Evolutionary conservation across 2,329 filamentous ascomycete species (phyloP), one percentile per base, ranked within the genome.

Genomic region (Sporothrix globosa): DNA sequence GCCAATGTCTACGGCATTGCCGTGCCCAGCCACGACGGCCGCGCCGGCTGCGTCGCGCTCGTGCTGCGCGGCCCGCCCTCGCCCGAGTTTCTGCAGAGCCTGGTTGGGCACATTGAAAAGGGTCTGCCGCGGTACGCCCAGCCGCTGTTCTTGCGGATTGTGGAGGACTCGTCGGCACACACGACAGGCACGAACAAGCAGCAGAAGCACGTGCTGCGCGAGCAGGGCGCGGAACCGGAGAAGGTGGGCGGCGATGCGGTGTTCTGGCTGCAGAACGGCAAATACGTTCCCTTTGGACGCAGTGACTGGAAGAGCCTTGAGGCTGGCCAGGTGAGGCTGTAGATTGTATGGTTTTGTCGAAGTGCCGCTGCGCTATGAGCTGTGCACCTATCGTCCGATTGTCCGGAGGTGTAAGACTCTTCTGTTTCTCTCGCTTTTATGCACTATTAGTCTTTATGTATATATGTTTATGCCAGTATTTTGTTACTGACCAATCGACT

Each of bases 151-250:
- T 78, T 97, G 63, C 85, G 93, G 14, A 80, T 93, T 6, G 85
- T 90, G 9, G 83, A 81, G 34, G 84, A 86, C 34, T 80, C 85
- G 60, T 79, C 81, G 3, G 84, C 88, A 74, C 87, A 91, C 76
- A 84, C 88, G 0, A 97, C 93, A 4, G 92, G 93, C 0, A 97
- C 93, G 63, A 91, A 93, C 76, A 97, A 97, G 83, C 92, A 96
- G 81, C 91, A 94, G 80, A 97, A 97, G 80, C 87, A 91, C 73
- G 80, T 82, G 0, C 78, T 97, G 73, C 84, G 92, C n/a, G 83
- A 84, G 2, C 86, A 94, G 73, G 93, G 93, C 0, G 91, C 95
- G 0, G 87, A 92, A 75, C 91, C 90, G 0, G 79, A 76, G 4
- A 86, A 86, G 75, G 81, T 85, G 1, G 78, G 78, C 50, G 74